Percentiles rank a stretch among this genome's conserved stretches.
Conservation (phyloP, 805 yeast species). For the Cyberlindnera euphorbiiphila region DNA sequence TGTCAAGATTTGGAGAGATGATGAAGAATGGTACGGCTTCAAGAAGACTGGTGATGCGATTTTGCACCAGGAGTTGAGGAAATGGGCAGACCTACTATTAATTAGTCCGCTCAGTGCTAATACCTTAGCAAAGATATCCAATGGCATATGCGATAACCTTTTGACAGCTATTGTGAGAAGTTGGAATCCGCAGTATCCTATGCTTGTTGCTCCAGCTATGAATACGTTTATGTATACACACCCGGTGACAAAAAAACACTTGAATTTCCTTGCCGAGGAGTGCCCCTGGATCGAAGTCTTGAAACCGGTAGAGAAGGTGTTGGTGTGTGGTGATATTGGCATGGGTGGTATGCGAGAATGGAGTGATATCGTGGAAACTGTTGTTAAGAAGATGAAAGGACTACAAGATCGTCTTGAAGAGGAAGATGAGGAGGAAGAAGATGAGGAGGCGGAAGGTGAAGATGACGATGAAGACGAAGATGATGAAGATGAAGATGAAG, state of each 20-base stretch:
- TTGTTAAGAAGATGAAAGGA: conserved; percentile 32
- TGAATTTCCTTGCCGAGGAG: conserved; percentile 58
- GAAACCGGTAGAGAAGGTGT: conserved; percentile 78
- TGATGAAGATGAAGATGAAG: conserved; percentile 37
- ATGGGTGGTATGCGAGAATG: conserved; percentile 94
- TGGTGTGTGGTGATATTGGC: conserved; percentile 80
- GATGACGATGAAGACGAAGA: conserved; percentile 39
- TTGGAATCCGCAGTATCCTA: conserved; percentile 74
- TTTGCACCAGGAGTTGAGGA: conserved; percentile 70
- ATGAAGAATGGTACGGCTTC: conserved; percentile 64
- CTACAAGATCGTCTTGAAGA: conserved; percentile 34
- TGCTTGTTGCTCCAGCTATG: conserved; percentile 81
- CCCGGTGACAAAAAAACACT: conserved; percentile 71
- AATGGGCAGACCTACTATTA: conserved; percentile 80
- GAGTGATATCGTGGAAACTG: conserved; percentile 71
- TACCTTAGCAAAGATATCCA: conserved; percentile 67
- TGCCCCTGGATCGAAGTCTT: conserved; percentile 72
- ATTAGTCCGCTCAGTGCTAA: conserved; percentile 80
- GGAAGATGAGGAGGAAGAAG: conserved; percentile 39
- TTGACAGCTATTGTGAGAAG: conserved; percentile 70
- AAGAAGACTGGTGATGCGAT: conserved; percentile 66
- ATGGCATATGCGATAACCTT: conserved; percentile 76
- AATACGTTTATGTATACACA: conserved; percentile 81
- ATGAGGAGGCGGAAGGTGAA: conserved; percentile 36
- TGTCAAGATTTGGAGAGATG: conserved; percentile 82